phyloP scores from a whole-genome alignment of 2,329 filamentous ascomycete genomes.

The Aspergillus aculeatus region DNA sequence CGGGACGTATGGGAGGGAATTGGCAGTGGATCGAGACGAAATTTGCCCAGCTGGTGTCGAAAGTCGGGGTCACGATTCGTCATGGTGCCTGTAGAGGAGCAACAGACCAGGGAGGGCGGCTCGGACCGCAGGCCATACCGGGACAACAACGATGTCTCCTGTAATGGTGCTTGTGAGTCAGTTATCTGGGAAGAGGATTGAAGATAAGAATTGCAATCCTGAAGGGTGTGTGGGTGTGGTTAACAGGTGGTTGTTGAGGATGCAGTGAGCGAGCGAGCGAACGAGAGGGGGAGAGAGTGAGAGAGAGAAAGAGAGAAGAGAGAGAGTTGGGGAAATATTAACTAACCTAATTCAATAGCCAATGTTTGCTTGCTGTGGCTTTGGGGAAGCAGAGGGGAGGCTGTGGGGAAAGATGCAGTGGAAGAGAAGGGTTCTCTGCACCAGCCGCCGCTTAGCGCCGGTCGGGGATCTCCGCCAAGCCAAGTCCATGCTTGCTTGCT shows the following conservation, averaged over 20 bases:
- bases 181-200: too few species aligned
- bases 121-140: constrained; percentile 33
- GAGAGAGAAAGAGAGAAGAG: too few species aligned
- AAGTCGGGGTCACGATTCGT: constrained; percentile 24
- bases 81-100: constrained; percentile 15
- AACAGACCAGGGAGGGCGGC: constrained; percentile 24
- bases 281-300: not conserved
- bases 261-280: not conserved
- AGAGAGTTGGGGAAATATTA: not conserved
- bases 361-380: not conserved
- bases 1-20: not conserved
- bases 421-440: too few species aligned
- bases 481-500: too few species aligned
- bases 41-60: constrained; percentile 25
- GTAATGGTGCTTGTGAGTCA: not conserved
- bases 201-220: too few species aligned
- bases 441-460: not conserved
- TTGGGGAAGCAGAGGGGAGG: not conserved
- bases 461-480: not conserved
- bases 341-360: not conserved
- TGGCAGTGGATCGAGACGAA: constrained; percentile 20
- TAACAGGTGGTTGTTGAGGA: too few species aligned
- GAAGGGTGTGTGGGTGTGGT: too few species aligned
- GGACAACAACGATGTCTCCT: not conserved
- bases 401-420: not conserved